A percentile compares a stretch with the other conserved stretches of the same genome.
phyloP scores from a whole-genome alignment of 441 rosid genomes.

The Daphne laureola region DNA sequence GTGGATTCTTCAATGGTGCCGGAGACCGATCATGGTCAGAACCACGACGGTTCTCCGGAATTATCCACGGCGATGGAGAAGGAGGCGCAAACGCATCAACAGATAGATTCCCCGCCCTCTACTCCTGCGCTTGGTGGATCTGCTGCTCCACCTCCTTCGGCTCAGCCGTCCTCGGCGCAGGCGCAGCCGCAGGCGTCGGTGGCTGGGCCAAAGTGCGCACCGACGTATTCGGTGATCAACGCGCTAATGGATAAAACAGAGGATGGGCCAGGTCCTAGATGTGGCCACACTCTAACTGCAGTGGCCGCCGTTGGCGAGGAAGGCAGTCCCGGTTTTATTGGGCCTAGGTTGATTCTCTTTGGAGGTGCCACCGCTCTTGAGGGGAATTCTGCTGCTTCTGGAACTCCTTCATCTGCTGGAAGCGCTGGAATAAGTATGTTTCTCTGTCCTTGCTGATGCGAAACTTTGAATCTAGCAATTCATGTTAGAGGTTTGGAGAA shows the following conservation, averaged over 20 bases:
- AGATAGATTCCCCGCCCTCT: conserved; percentile 19
- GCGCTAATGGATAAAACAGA: conserved; percentile 79
- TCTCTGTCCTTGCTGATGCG: conserved; percentile 2
- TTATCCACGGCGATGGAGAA: conserved; percentile 41
- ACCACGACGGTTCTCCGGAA: conserved; percentile 19
- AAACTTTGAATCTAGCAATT: background rate
- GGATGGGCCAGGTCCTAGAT: conserved; percentile 93
- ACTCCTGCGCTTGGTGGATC: conserved; percentile 24
- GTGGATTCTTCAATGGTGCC: conserved; percentile 67
- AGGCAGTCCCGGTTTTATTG: conserved; percentile 68
- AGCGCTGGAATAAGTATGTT: conserved; percentile 90
- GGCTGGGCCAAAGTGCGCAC: conserved; percentile 84
- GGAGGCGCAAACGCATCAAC: conserved; percentile 31
- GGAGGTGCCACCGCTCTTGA: conserved; percentile 98
- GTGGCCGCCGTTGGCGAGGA: conserved; percentile 96
- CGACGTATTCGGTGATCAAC: conserved; percentile 75
- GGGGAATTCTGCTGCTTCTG: conserved; percentile 82
- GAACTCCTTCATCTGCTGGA: conserved; percentile 90
- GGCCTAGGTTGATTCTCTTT: conserved; percentile 82
- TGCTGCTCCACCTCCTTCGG: conserved; percentile 21
- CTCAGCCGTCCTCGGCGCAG: conserved; percentile 16
- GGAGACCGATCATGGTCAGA: conserved; percentile 58
- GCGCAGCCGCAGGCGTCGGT: conserved; percentile 47
- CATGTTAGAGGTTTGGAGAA: too few relatives aligned
- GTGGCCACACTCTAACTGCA: conserved; percentile 91